Conservation (phyloP, 495 filamentous ascomycete species). For the Cenococcum geophilum region DNA sequence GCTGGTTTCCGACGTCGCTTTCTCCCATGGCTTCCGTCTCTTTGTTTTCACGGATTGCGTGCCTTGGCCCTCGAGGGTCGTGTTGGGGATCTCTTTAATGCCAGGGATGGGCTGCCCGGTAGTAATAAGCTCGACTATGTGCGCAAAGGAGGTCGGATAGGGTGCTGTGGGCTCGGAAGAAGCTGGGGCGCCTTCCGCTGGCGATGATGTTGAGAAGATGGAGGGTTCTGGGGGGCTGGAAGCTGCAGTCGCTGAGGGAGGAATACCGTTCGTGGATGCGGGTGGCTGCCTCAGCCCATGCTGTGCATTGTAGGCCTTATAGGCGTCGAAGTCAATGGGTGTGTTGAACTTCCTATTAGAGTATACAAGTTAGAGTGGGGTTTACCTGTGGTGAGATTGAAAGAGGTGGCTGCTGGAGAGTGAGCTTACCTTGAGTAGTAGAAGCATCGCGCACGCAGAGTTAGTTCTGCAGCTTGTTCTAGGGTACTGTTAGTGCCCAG, state of each 20-base stretch:
- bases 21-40: constrained; percentile 80
- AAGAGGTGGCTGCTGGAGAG: neutral
- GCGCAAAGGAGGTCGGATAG: constrained; percentile 81
- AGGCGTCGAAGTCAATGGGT: constrained; percentile 39
- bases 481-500: constrained; percentile 42
- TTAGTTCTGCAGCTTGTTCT: constrained; percentile 41
- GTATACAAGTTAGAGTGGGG: neutral
- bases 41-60: constrained; percentile 46
- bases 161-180: constrained; percentile 37
- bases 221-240: neutral
- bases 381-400: neutral
- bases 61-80: constrained; percentile 61
- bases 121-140: constrained; percentile 83
- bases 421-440: constrained; percentile 37
- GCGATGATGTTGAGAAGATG: constrained; percentile 9
- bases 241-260: neutral
- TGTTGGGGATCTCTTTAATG: constrained; percentile 83
- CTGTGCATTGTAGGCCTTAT: constrained; percentile 36
- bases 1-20: constrained; percentile 17
- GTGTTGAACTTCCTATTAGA: constrained; percentile 35
- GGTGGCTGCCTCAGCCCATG: neutral
- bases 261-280: neutral
- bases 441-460: constrained; percentile 45
- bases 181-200: constrained; percentile 6
- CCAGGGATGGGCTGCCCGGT: constrained; percentile 80